Evolutionary conservation across 345 rosid species (phyloP).

Genomic region (Eucalyptus coolabah): DNA sequence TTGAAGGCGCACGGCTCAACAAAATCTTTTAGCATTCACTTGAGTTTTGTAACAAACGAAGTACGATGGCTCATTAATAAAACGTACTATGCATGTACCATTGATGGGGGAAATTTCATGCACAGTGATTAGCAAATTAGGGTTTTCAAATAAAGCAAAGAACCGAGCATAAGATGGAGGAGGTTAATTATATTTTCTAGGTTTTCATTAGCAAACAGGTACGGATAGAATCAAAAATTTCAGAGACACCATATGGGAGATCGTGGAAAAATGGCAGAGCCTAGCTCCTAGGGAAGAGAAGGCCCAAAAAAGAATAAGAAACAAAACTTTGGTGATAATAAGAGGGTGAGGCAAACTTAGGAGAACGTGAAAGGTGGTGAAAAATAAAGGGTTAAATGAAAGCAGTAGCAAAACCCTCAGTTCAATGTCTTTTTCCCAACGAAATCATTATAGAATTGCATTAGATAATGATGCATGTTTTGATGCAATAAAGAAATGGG

Average conservation of each 20-base stretch:
- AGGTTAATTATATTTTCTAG: neutral
- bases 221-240: neutral
- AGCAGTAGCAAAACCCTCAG: conserved; percentile 3
- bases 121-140: neutral
- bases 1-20: neutral
- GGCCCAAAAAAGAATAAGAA: neutral
- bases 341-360: conserved; percentile 33
- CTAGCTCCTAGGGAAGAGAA: conserved; percentile 21
- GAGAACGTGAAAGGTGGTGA: conserved; percentile 52
- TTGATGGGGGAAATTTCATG: neutral
- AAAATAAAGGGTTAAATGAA: neutral
- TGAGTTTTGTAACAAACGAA: neutral
- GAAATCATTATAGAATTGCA: neutral
- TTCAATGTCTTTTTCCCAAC: conserved; percentile 12
- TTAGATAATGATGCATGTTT: neutral
- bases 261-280: neutral
- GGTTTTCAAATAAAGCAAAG: neutral
- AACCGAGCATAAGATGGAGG: neutral
- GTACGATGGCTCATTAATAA: neutral
- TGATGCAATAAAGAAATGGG: neutral
- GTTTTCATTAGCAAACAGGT: neutral
- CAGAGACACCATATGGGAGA: neutral
- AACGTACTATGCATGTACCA: neutral
- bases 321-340: neutral
- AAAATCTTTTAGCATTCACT: neutral